Evolutionary conservation across 768 basidiomycete genomes (phyloP), one percentile per base, ranked within the genome.

Genomic region (Clitopilus hobsonii): DNA sequence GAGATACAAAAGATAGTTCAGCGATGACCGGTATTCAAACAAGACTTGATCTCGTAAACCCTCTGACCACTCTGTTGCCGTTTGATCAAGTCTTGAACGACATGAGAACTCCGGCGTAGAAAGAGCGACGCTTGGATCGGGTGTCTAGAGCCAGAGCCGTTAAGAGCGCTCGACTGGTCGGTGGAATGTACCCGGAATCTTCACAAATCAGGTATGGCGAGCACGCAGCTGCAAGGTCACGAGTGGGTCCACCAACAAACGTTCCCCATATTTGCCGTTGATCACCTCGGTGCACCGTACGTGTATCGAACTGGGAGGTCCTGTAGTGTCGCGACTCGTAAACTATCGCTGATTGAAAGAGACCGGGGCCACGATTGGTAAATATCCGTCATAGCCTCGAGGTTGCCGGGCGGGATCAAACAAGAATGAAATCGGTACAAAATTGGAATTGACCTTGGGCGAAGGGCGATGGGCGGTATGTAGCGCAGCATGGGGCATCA

Each of bases 261-360:
- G 66, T 53, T 20, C 59, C 52, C 36, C 64, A 50, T 61, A 56
- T 74, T 58, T 53, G 59, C 70, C 63, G 77, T 77, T 23, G 10
- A 16, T 45, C n/a, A 20, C n/a, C n/a, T n/a, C n/a, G n/a, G n/a
- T n/a, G n/a, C n/a, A n/a, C n/a, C n/a, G n/a, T n/a, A n/a, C n/a
- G n/a, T n/a, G n/a, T n/a, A n/a, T n/a, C n/a, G 41, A 45, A 18
- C 2, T 45, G 41, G 22, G n/a, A 45, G 41, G 4, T 2, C 5
- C 14, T 45, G 16, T 45, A 23, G 18, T 8, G 22, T 45, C 41
- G 41, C n/a, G n/a, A n/a, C n/a, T n/a, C n/a, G n/a, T n/a, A n/a
- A n/a, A n/a, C n/a, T n/a, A n/a, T n/a, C n/a, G n/a, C n/a, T n/a
- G n/a, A n/a, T n/a, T n/a, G n/a, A n/a, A n/a, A n/a, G n/a, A n/a